A percentile compares a stretch with the other conserved stretches of the same genome.
These are phyloP conservation scores for Caulochytrium protostelioides DNA, from an alignment of 371 early-diverging fungal genomes.

Conservation along the genomic window DNA sequence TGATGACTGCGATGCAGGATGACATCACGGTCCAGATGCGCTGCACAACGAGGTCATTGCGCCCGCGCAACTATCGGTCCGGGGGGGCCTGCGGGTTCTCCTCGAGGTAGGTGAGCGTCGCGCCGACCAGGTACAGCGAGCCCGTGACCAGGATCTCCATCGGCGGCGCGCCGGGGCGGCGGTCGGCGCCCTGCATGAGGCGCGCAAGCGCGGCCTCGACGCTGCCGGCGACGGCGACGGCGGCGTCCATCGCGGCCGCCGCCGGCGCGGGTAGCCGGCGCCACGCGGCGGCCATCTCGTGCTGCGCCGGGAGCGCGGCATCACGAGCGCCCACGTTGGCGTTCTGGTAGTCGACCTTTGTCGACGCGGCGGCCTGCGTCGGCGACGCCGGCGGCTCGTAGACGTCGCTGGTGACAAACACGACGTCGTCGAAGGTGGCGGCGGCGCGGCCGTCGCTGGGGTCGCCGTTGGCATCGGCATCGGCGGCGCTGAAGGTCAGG, in stretches of 20 bases:
- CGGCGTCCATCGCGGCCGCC: slow-evolving; percentile 14
- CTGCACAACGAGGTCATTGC: no score
- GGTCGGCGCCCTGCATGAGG: slow-evolving; percentile 9
- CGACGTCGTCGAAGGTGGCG: slow-evolving; percentile 29
- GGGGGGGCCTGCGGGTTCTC: no score
- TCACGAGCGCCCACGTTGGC: slow-evolving; percentile 40
- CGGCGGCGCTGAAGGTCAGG: slow-evolving; percentile 1
- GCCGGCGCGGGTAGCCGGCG: slow-evolving; percentile 4
- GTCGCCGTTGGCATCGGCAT: not conserved
- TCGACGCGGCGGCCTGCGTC: not conserved
- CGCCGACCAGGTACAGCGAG: slow-evolving; percentile 81
- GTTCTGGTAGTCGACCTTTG: slow-evolving; percentile 25
- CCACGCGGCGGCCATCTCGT: slow-evolving; percentile 29
- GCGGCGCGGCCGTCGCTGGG: not conserved
- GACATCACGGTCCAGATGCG: no score
- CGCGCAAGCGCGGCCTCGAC: slow-evolving; percentile 33
- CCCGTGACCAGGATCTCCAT: slow-evolving; percentile 68
- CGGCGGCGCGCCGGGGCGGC: slow-evolving; percentile 3
- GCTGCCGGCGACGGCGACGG: slow-evolving; percentile 45
- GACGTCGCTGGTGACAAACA: slow-evolving; percentile 56
- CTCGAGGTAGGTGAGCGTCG: slow-evolving; percentile 42
- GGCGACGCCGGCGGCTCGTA: slow-evolving; percentile 5
- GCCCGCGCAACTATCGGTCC: no score
- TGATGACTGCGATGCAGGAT: no score
- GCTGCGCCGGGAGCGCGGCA: slow-evolving; percentile 30